Conservation (phyloP, 305 asterid genomes). For the Plantago coronopus region DNA sequence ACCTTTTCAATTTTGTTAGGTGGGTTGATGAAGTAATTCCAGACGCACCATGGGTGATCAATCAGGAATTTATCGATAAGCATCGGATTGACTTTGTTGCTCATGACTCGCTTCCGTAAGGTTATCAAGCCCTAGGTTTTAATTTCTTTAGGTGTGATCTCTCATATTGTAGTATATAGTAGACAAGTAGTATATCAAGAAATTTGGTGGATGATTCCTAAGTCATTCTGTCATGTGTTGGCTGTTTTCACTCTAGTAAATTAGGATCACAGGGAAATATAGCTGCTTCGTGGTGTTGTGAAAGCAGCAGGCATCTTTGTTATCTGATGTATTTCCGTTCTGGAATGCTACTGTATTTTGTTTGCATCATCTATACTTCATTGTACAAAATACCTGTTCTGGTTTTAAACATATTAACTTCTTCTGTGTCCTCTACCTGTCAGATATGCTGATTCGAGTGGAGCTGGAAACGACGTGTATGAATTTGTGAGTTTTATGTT, state of each 20-base stretch:
- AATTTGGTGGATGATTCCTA: not conserved
- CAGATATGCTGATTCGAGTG: conserved; percentile 73
- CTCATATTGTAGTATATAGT: not conserved
- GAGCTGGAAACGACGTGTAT: conserved; percentile 67
- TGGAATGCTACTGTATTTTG: not conserved
- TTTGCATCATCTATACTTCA: not conserved
- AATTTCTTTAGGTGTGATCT: not conserved
- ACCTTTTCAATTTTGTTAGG: conserved; percentile 36
- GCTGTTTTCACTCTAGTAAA: too few species aligned
- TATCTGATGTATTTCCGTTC: not conserved
- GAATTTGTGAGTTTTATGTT: conserved; percentile 53
- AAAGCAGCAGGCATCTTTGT: not conserved
- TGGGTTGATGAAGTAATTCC: conserved; percentile 99
- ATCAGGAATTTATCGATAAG: conserved; percentile 82
- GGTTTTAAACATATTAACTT: conserved; percentile 4
- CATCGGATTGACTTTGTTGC: conserved; percentile 86
- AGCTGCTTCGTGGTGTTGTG: not conserved
- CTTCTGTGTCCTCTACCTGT: conserved; percentile 19
- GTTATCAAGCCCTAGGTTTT: not conserved
- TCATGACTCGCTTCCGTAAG: conserved; percentile 98
- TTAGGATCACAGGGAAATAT: too few species aligned
- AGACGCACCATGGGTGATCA: conserved; percentile 93
- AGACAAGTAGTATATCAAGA: too few species aligned
- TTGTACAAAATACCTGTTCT: not conserved
- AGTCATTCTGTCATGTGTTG: not conserved